These are phyloP conservation scores for Parathielavia hyrcaniae DNA, from an alignment of 495 filamentous ascomycete genomes.

Conservation along the genomic window DNA sequence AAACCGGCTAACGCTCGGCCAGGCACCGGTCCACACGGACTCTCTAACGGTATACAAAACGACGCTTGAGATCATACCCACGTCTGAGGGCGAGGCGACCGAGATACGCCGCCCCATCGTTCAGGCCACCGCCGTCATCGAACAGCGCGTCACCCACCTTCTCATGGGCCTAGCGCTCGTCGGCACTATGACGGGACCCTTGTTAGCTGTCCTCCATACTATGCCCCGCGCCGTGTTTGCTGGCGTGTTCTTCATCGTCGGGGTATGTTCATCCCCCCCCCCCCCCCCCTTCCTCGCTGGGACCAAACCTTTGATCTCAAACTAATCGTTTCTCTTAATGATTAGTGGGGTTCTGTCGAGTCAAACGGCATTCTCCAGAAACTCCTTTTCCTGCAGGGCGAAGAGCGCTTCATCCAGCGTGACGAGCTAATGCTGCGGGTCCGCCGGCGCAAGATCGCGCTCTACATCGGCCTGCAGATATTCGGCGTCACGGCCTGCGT, in stretches of 20 bases:
- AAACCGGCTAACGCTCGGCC: neutral
- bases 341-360: slow-evolving; percentile 2
- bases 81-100: neutral
- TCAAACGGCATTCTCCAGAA: neutral
- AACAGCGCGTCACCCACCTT: neutral
- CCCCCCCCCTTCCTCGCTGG: no score
- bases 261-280: no score
- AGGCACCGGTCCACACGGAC: slow-evolving; percentile 3
- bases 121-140: neutral
- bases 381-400: neutral
- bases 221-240: slow-evolving; percentile 1
- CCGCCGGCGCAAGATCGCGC: neutral
- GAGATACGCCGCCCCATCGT: neutral
- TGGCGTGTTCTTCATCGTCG: neutral
- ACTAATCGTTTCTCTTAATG: no score
- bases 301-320: no score
- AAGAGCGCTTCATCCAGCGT: neutral
- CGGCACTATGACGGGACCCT: slow-evolving; percentile 1
- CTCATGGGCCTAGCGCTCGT: neutral
- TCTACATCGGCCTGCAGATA: neutral
- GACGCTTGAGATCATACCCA: neutral
- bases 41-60: neutral
- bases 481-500: neutral
- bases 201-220: neutral
- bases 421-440: neutral